Percentiles rank a stretch among this genome's conserved stretches.
Evolutionary conservation across 805 yeast species (phyloP).

Genomic region (Myxozyma neotropica): DNA sequence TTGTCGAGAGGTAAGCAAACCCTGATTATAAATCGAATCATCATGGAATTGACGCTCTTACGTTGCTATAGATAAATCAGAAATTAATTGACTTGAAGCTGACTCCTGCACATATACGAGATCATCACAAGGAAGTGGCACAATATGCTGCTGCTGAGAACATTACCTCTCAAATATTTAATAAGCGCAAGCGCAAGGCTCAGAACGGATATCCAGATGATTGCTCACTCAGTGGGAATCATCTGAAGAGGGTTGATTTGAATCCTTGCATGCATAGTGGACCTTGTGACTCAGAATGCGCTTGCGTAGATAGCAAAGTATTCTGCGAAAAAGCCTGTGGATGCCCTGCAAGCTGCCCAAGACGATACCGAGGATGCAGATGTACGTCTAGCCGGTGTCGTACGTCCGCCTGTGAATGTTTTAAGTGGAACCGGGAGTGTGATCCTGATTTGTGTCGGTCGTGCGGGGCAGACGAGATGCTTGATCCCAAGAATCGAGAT

Average conservation of each 20-base stretch:
- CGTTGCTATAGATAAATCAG: constrained; percentile 9
- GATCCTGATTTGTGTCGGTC: constrained; percentile 31
- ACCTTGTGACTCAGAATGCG: constrained; percentile 27
- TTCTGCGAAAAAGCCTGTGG: constrained; percentile 31
- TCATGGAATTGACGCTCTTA: background rate
- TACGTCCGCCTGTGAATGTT: constrained; percentile 29
- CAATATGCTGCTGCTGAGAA: background rate
- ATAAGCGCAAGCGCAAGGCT: constrained; percentile 29
- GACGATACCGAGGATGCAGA: constrained; percentile 30
- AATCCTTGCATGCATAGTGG: constrained; percentile 32
- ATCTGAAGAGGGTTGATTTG: constrained; percentile 26
- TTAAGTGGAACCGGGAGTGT: constrained; percentile 33
- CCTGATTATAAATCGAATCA: background rate
- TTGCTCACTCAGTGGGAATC: constrained; percentile 30
- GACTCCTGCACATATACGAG: background rate
- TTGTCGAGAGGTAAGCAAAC: constrained; percentile 20
- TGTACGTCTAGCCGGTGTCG: constrained; percentile 31
- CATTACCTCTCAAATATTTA: background rate
- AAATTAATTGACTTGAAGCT: constrained; percentile 18
- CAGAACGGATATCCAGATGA: constrained; percentile 28
- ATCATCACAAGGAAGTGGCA: background rate
- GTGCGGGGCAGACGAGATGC: constrained; percentile 30
- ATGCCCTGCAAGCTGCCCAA: constrained; percentile 21
- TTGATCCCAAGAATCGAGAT: constrained; percentile 31
- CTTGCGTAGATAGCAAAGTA: constrained; percentile 25